Conservation (phyloP, 495 filamentous ascomycete species). For the Aspergillus taichungensis region DNA sequence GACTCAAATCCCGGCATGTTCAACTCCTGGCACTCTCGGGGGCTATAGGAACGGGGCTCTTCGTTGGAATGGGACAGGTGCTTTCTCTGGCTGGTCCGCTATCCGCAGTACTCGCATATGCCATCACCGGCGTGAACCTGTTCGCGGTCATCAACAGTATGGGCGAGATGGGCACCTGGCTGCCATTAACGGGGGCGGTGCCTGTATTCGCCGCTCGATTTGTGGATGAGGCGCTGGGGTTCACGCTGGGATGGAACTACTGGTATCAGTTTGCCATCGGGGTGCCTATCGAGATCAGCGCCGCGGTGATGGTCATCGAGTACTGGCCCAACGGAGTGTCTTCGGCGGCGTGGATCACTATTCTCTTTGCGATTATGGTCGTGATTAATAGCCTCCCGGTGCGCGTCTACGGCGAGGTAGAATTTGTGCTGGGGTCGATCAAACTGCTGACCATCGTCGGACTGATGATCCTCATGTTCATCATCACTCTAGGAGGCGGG, state of each 20-base stretch:
- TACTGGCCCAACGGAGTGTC: conserved; percentile 46
- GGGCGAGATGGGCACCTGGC: conserved; percentile 63
- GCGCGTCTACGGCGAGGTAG: conserved; percentile 37
- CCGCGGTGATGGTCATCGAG: conserved; percentile 55
- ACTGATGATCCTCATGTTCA: conserved; percentile 35
- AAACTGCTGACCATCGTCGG: conserved; percentile 40
- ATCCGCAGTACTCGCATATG: conserved; percentile 55
- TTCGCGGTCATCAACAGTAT: conserved; percentile 38
- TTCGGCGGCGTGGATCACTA: conserved; percentile 33
- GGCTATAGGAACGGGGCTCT: conserved; percentile 61
- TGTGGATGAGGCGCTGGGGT: conserved; percentile 56
- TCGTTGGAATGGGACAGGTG: conserved; percentile 57
- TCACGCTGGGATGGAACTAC: conserved; percentile 62
- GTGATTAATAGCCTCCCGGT: conserved; percentile 34
- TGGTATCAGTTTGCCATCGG: conserved; percentile 46
- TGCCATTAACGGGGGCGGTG: conserved; percentile 61
- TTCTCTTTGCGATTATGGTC: conserved; percentile 36
- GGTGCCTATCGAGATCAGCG: conserved; percentile 57
- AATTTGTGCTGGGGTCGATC: conserved; percentile 35
- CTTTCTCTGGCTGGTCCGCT: conserved; percentile 53
- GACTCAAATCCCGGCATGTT: conserved; percentile 54
- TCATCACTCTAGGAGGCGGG: conserved; percentile 35
- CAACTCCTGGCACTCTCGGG: conserved; percentile 50
- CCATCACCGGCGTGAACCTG: conserved; percentile 52
- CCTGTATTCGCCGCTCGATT: conserved; percentile 60